Conservation (phyloP, 306 rosid species). For the Trichosanthes cucumerina region DNA sequence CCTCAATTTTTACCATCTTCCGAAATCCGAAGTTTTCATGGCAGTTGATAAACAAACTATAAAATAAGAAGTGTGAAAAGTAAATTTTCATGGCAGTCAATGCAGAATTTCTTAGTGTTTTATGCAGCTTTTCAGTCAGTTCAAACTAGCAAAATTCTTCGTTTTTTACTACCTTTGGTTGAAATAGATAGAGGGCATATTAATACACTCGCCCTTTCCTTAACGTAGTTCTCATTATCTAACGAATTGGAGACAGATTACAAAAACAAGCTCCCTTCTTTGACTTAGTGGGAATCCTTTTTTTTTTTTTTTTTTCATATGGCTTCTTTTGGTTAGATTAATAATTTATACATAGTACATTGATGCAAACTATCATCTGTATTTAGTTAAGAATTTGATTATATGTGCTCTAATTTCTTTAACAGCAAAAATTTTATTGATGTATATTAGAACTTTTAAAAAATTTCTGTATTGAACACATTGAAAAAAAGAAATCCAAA, state of each 20-base stretch:
- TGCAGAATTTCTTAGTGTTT: not conserved
- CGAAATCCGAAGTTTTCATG: not conserved
- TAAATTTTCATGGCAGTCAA: not conserved
- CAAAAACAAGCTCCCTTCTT: not conserved
- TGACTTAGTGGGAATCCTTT: not conserved
- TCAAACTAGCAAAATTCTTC: not conserved
- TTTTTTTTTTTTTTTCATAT: no score
- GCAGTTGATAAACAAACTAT: not conserved
- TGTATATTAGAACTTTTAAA: not conserved
- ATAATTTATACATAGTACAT: not conserved
- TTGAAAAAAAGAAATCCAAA: not conserved
- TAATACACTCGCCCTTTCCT: not conserved
- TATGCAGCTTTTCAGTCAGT: not conserved
- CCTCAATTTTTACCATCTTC: slow-evolving; percentile 6
- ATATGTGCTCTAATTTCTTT: not conserved
- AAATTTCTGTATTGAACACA: not conserved
- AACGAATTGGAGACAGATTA: not conserved
- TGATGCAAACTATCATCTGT: not conserved
- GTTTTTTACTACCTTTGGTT: not conserved
- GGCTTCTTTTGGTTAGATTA: not conserved
- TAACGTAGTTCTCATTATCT: not conserved
- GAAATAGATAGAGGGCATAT: not conserved
- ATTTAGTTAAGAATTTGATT: not conserved
- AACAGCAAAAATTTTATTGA: not conserved
- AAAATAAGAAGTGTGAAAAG: not conserved